Percentiles rank a stretch among this genome's conserved stretches.
These are phyloP conservation scores for Pseudozyma flocculosa DNA, from an alignment of 1,284 basidiomycete species.

Conservation along the genomic window DNA sequence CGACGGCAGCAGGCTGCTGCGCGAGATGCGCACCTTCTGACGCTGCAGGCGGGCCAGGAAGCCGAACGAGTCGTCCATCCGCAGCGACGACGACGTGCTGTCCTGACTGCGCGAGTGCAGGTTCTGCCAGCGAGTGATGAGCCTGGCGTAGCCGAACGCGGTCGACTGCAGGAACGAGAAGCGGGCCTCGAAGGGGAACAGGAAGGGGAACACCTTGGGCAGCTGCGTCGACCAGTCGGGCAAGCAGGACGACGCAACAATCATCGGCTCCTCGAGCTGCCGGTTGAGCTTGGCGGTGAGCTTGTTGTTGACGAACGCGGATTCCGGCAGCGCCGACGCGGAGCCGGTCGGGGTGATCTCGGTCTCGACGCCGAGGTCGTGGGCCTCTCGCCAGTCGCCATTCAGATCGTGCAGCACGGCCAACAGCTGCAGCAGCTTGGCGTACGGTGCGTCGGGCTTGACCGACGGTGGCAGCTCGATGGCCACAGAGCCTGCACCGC, in stretches of 20 bases:
- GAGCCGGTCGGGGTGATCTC: no score
- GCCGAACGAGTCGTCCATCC: conserved; percentile 77
- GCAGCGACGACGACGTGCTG: conserved; percentile 27
- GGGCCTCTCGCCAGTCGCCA: conserved; percentile 65
- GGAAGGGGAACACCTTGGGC: conserved; percentile 91
- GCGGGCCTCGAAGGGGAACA: conserved; percentile 95
- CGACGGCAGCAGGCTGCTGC: conserved; percentile 91
- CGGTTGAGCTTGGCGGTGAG: conserved; percentile 95
- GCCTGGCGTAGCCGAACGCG: conserved; percentile 91
- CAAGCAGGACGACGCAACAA: conserved; percentile 91
- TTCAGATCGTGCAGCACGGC: conserved; percentile 79
- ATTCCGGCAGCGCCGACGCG: conserved; percentile 66
- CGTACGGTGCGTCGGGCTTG: conserved; percentile 78
- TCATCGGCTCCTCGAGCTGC: conserved; percentile 97
- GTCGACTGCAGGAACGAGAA: conserved; percentile 96
- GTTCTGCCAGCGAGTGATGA: conserved; percentile 85
- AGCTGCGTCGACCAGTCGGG: conserved; percentile 96
- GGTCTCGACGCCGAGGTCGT: conserved; percentile 4
- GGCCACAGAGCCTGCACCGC: conserved; percentile 11
- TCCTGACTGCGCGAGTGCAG: conserved; percentile 65
- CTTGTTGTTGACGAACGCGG: conserved; percentile 95
- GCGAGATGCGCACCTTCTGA: conserved; percentile 94
- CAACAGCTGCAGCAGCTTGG: conserved; percentile 86
- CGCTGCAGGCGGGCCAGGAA: conserved; percentile 88
- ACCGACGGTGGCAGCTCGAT: conserved; percentile 67